Conservation (phyloP, 2,329 filamentous ascomycete genomes). For the Catunica adiposa region DNA sequence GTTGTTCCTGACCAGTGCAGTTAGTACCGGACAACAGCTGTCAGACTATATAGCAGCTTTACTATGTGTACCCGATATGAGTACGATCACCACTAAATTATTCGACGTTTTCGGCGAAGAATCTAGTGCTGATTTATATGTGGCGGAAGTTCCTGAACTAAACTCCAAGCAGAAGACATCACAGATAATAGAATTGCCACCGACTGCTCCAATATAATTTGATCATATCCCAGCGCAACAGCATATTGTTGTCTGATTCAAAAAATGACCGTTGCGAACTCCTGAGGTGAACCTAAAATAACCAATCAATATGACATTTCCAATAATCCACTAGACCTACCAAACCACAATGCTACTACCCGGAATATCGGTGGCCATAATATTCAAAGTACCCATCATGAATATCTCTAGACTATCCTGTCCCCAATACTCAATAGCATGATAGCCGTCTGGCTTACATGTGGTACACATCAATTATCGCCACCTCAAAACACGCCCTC, state of each 20-base stretch:
- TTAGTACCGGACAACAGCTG: not conserved
- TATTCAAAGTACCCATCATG: not conserved
- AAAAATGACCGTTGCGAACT: not conserved
- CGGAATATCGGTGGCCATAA: not conserved
- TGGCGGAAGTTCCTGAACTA: slow-evolving; percentile 1
- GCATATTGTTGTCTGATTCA: not conserved
- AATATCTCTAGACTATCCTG: not conserved
- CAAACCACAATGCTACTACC: not conserved
- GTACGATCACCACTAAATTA: not conserved
- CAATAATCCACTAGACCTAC: not conserved
- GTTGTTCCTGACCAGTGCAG: not conserved
- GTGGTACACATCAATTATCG: not conserved
- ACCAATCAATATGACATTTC: not conserved
- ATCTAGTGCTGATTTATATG: not conserved
- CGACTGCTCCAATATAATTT: not conserved
- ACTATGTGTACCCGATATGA: not conserved
- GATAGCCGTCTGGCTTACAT: not conserved
- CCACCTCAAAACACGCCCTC: not conserved
- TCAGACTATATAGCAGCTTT: not conserved
- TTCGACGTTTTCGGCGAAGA: not conserved
- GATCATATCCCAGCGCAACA: not conserved
- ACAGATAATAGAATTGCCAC: not conserved
- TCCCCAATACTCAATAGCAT: not conserved
- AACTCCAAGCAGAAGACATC: not conserved
- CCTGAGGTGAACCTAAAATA: not conserved